Percentiles rank a stretch among this genome's conserved stretches.
Evolutionary conservation across 2,329 filamentous ascomycete genomes (phyloP).

Genomic region (Cladosporium sp.): DNA sequence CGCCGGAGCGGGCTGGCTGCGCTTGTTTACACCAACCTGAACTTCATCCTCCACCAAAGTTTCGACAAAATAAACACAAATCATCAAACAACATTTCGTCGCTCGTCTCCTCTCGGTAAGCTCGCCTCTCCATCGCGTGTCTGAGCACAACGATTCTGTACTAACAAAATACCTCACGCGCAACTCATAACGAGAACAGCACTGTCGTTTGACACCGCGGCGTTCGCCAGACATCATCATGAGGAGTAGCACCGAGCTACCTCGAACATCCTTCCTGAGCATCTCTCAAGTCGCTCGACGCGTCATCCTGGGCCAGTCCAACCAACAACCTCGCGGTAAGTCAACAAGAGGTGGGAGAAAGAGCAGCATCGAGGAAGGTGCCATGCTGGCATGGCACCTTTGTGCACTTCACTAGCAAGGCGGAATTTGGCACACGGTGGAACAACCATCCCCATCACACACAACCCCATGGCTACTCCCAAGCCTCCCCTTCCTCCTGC

Average conservation of each 20-base stretch:
- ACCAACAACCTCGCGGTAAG: neutral
- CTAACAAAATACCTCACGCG: too few relatives aligned
- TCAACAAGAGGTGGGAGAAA: neutral
- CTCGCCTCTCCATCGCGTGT: neutral
- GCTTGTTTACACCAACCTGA: neutral
- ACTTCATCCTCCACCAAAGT: neutral
- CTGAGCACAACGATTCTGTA: neutral
- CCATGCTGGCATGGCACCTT: too few relatives aligned
- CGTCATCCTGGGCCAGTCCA: neutral
- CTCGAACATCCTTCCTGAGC: neutral
- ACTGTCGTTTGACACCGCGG: too few relatives aligned
- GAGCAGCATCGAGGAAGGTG: neutral
- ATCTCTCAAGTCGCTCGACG: neutral
- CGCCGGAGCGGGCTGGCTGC: neutral
- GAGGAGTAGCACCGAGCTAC: too few relatives aligned
- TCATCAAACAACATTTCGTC: neutral
- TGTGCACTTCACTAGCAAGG: too few relatives aligned
- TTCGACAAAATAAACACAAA: neutral
- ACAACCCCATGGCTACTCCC: neutral
- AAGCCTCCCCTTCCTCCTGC: conserved; percentile 33
- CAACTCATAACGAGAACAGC: too few relatives aligned
- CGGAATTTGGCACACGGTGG: too few relatives aligned
- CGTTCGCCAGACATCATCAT: neutral
- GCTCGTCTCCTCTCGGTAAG: neutral
- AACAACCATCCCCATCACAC: neutral